Base-by-base conservation (phyloP, 2,329 filamentous ascomycete species). In the Gnomoniopsis smithogilvyi region DNA sequence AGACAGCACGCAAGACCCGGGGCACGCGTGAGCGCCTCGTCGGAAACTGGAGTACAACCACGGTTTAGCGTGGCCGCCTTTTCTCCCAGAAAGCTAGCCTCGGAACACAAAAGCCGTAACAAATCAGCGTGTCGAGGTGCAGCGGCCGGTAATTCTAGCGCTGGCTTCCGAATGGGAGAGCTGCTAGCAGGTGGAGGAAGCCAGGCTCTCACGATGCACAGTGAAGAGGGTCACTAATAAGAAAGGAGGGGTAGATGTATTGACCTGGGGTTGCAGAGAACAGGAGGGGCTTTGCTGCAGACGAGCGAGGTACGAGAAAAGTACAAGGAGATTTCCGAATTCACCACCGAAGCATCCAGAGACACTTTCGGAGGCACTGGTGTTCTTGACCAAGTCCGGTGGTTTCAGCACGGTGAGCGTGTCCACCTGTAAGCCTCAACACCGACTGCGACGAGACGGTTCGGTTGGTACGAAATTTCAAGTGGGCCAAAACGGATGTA, bases 1-100 rank as follows among this genome's bases (percentile, higher is more conserved):
- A 61, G 58, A 60, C 61, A 61, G 52, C 56, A 57, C 58, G 45
- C 45, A 64, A 59, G 57, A 58, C 57, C 49, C 54, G 49, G 47
- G 19, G 51, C 21, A 50, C 46, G 49, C 57, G 48, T 51, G 45
- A 22, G 43, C 47, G 46, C 15, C 15, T 10, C 10, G 19, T 19
- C 19, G 49, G 57, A 52, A 33, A 43, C 48, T 45, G 41, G 21
- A 38, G 48, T 36, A 51, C 52, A 57, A 34, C 22, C 52, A 59
- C 47, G 26, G 41, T 19, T 47, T 54, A 50, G 45, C 56, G 34
- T 50, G 51, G 36, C 54, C 58, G 45, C 48, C 38, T 50, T 59
- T 45, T 51, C 53, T 59, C 52, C 56, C 56, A 52, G 21, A 33
- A 54, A 54, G 49, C 50, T 50, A 51, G 54, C 51, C 60, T 51